Evolutionary conservation across 345 rosid species (phyloP), one percentile per base, ranked within the genome.

Genomic region (Pugionium cornutum): DNA sequence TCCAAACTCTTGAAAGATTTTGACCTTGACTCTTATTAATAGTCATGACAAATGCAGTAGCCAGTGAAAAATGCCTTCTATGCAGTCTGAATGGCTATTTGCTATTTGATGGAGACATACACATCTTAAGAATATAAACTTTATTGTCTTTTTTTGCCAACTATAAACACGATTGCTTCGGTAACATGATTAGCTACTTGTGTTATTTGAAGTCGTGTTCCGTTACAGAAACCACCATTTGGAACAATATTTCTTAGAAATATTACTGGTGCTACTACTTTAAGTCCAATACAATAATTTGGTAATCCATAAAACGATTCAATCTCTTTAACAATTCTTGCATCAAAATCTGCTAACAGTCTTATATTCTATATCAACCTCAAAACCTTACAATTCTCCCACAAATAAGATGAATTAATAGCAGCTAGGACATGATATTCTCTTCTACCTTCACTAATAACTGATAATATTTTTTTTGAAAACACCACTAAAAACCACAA

Each of bases 31-130:
- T 62, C 4, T 47, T 62, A 1, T 62, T 62, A 0, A 37, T 62
- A 0, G 35, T 62, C 11, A 62, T 36, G 0, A 34, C 67, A 37
- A 62, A 62, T 0, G 26, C 28, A 0, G 48, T 7, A 0, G 0
- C 0, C 0, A 36, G 0, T 0, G 36, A 2, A 0, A 49, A 29
- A 0, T 62, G 43, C 6, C 30, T 10, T 0, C 30, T 2, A 0
- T 5, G 0, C 37, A 62, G 28, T 29, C 3, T 49, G 1, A 62
- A 62, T 0, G 28, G 35, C 0, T 35, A 0, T 3, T 7, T 46
- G 0, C 2, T 2, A 2, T 62, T 7, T 10, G 55, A 1, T 4
- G 55, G 28, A 0, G 56, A 1, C 1, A 62, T 6, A 0, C 9
- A 4, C 9, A 62, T 2, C 18, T 25, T 42, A 9, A 25, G 46